A percentile compares a stretch with the other conserved stretches of the same genome.
phyloP scores from a whole-genome alignment of 768 basidiomycete species.

The Zangia roseola region DNA sequence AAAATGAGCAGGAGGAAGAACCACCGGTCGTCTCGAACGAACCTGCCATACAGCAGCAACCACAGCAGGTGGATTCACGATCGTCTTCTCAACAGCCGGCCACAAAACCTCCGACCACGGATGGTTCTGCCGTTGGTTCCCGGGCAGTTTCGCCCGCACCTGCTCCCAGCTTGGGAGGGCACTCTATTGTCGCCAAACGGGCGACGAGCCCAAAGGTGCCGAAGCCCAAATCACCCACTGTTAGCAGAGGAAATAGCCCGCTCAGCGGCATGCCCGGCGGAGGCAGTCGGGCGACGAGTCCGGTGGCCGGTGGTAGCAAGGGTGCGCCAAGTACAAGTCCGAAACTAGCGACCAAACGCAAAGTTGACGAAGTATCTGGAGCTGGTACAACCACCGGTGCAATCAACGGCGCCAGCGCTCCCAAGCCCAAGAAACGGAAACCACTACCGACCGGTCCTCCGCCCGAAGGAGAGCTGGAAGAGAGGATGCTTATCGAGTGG shows the following conservation, averaged over 20 bases:
- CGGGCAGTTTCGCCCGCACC: slow-evolving; percentile 54
- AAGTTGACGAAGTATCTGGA: slow-evolving; percentile 44
- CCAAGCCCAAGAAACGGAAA: slow-evolving; percentile 59
- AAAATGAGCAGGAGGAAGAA: slow-evolving; percentile 78
- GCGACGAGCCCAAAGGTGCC: slow-evolving; percentile 79
- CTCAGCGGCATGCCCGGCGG: slow-evolving; percentile 36
- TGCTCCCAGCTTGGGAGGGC: slow-evolving; percentile 61
- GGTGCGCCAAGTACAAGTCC: slow-evolving; percentile 34
- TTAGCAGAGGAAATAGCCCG: slow-evolving; percentile 60
- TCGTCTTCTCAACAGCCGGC: slow-evolving; percentile 38
- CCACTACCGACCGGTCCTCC: slow-evolving; percentile 35
- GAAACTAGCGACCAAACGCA: slow-evolving; percentile 56
- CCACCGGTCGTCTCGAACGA: slow-evolving; percentile 40
- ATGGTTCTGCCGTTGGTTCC: slow-evolving; percentile 38
- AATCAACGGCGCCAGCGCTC: slow-evolving; percentile 25
- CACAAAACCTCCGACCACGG: slow-evolving; percentile 33
- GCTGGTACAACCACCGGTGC: slow-evolving; percentile 6
- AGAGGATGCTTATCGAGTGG: slow-evolving; percentile 72
- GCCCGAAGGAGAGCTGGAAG: slow-evolving; percentile 60
- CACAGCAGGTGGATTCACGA: slow-evolving; percentile 47
- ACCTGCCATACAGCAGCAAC: slow-evolving; percentile 42
- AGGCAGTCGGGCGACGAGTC: slow-evolving; percentile 46
- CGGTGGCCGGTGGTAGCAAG: slow-evolving; percentile 22
- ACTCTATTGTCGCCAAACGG: slow-evolving; percentile 78
- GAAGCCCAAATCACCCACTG: slow-evolving; percentile 48